A percentile compares a stretch with the other conserved stretches of the same genome.
These are phyloP conservation scores for Eucalyptus grandis DNA, from an alignment of 345 rosid species.

Conservation along the genomic window DNA sequence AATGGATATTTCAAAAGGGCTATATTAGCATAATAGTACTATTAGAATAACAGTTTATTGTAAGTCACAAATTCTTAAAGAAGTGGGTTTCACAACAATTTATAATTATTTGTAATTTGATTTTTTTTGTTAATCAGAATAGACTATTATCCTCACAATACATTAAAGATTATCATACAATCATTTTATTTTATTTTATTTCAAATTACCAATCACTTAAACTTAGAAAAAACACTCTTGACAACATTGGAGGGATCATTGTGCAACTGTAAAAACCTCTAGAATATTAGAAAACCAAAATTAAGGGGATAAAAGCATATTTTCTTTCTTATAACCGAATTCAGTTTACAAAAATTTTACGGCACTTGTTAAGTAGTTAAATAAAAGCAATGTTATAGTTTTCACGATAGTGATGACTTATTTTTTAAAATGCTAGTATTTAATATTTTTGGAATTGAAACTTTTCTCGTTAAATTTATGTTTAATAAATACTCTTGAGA, in stretches of 20 bases:
- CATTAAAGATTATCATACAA: too few relatives aligned
- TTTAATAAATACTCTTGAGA: background rate
- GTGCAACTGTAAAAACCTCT: background rate
- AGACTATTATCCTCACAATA: too few relatives aligned
- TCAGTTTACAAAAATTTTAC: background rate
- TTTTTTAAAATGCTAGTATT: background rate
- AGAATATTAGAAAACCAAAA: background rate
- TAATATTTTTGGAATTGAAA: background rate
- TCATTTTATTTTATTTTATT: too few relatives aligned
- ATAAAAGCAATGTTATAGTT: background rate
- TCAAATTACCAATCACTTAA: background rate
- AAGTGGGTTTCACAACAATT: fast-evolving
- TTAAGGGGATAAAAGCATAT: background rate
- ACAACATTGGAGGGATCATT: background rate
- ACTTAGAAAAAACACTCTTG: background rate
- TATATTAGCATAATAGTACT: too few relatives aligned
- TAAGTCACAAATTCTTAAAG: fast-evolving
- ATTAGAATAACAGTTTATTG: too few relatives aligned
- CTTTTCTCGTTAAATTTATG: background rate
- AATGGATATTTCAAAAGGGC: background rate
- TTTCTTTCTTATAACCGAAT: background rate
- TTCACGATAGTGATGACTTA: background rate
- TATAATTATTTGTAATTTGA: too few relatives aligned
- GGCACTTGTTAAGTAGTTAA: background rate
- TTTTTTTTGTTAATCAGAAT: fast-evolving